A percentile compares a stretch with the other conserved stretches of the same genome.
phyloP scores from a whole-genome alignment of 2,329 filamentous ascomycete genomes.

The Colletotrichum trifolii region DNA sequence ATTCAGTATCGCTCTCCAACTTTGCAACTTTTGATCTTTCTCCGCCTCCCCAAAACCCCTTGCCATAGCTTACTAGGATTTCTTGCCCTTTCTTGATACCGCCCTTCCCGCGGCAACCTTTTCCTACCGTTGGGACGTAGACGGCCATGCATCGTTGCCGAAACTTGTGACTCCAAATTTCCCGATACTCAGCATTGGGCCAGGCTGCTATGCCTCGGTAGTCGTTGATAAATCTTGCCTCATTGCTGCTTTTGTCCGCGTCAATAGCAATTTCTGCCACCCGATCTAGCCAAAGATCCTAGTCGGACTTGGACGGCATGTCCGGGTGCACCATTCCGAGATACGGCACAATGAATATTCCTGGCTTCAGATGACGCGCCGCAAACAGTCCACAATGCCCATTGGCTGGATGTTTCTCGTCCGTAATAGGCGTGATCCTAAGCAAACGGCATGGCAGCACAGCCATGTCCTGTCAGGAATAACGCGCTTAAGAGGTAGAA shows the following conservation, averaged over 20 bases:
- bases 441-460: constrained; percentile 60
- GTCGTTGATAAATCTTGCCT: constrained; percentile 75
- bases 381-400: constrained; percentile 72
- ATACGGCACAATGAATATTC: constrained; percentile 70
- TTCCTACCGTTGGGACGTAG: constrained; percentile 62
- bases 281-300: constrained; percentile 72
- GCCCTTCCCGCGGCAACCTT: constrained; percentile 46
- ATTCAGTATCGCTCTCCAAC: neutral
- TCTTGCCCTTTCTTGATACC: constrained; percentile 70
- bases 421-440: constrained; percentile 63
- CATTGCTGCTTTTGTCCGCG: constrained; percentile 67
- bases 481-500: no score
- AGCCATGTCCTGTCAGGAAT: constrained; percentile 49
- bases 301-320: constrained; percentile 59
- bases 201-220: constrained; percentile 67
- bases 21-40: neutral
- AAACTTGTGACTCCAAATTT: constrained; percentile 65
- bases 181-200: constrained; percentile 69
- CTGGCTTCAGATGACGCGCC: constrained; percentile 61
- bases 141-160: constrained; percentile 67
- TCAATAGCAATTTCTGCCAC: constrained; percentile 69
- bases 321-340: constrained; percentile 67
- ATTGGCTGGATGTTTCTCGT: constrained; percentile 65
- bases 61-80: constrained; percentile 74
- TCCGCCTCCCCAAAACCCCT: constrained; percentile 63